A percentile compares a stretch with the other conserved stretches of the same genome.
Evolutionary conservation across 345 rosid genomes (phyloP).

Genomic region (Melastoma malabathricum): DNA sequence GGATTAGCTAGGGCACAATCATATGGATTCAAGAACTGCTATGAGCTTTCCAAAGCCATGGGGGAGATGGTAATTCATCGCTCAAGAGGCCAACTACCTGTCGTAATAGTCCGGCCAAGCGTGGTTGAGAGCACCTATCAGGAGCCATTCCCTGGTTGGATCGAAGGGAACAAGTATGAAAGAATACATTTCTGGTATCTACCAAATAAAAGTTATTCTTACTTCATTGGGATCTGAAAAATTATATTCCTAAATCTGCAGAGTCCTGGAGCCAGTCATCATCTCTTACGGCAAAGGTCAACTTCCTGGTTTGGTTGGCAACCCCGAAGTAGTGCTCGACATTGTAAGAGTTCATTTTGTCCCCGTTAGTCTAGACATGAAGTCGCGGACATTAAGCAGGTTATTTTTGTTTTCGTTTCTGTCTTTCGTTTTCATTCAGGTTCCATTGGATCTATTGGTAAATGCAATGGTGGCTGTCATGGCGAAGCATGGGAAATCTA

Average conservation of each 20-base stretch:
- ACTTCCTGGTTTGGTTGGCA: conserved; percentile 14
- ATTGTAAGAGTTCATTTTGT: conserved; percentile 8
- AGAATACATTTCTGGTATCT: too few species aligned
- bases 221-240: too few species aligned
- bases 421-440: conserved; percentile 1
- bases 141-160: conserved; percentile 28
- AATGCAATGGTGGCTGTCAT: conserved; percentile 16
- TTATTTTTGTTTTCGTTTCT: too few species aligned
- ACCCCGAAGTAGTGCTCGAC: conserved; percentile 12
- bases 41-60: conserved; percentile 27
- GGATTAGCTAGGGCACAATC: conserved; percentile 28
- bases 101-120: conserved; percentile 22
- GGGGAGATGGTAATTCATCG: conserved; percentile 17
- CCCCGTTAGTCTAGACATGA: too few species aligned
- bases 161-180: conserved; percentile 15
- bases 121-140: conserved; percentile 12
- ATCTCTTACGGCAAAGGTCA: conserved; percentile 21
- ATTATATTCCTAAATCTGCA: not conserved
- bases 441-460: conserved; percentile 21
- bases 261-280: conserved; percentile 26
- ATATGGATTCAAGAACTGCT: conserved; percentile 20
- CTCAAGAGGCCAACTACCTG: conserved; percentile 10
- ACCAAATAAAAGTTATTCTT: too few species aligned
- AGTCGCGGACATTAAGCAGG: too few species aligned
- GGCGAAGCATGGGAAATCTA: conserved; percentile 16